These are phyloP conservation scores for Phialocephala sp. DNA, from an alignment of 2,329 filamentous ascomycete species.

Conservation along the genomic window DNA sequence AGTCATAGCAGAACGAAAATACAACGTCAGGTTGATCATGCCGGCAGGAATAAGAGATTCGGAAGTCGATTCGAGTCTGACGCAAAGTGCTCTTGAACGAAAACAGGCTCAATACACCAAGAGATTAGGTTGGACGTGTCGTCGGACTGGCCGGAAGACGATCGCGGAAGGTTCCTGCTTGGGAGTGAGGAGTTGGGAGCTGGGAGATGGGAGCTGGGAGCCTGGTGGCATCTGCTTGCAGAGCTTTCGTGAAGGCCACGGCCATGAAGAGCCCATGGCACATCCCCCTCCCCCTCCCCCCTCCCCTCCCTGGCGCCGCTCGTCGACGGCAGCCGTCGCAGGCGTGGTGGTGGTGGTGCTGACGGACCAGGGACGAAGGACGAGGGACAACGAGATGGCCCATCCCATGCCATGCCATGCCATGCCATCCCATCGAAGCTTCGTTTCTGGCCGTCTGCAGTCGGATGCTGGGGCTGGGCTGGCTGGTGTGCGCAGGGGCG, in stretches of 20 bases:
- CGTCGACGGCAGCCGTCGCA: not conserved
- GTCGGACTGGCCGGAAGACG: conserved; percentile 13
- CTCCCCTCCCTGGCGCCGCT: not conserved
- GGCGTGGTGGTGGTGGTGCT: not conserved
- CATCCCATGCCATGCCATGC: too few relatives aligned
- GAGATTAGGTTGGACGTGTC: conserved; percentile 3
- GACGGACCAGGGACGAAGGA: not conserved
- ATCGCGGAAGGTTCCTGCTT: not conserved
- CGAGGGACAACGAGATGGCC: not conserved
- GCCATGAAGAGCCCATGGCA: too few relatives aligned
- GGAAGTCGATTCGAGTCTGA: conserved; percentile 2
- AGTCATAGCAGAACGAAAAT: conserved; percentile 15
- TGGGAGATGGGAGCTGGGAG: not conserved
- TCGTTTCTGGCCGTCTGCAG: not conserved
- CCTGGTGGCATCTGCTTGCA: not conserved
- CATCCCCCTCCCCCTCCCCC: too few relatives aligned
- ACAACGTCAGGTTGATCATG: conserved; percentile 9
- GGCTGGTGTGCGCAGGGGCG: not conserved
- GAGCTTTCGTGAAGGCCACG: not conserved
- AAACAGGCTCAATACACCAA: conserved; percentile 11
- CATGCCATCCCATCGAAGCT: not conserved
- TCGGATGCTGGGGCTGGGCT: not conserved
- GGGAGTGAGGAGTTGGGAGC: not conserved
- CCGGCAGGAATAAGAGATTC: not conserved
- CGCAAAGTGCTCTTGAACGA: conserved; percentile 1